Percentiles rank a stretch among this genome's conserved stretches.
These are phyloP conservation scores for Brasenia schreberi DNA, from an alignment of 164 flowering plant genomes.

Conservation along the genomic window DNA sequence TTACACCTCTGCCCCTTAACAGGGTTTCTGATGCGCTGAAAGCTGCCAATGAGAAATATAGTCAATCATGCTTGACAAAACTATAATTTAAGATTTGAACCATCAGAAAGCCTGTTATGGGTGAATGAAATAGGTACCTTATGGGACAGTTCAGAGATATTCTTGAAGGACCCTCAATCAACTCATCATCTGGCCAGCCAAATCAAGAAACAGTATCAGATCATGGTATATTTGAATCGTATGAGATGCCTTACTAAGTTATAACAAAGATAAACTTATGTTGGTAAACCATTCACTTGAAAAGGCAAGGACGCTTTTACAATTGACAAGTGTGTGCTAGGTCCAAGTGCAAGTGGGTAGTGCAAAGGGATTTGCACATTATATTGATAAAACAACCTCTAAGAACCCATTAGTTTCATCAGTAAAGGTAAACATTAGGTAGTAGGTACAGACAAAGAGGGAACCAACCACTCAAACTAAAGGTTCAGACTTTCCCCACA, in stretches of 20 bases:
- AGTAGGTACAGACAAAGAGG: too few relatives aligned
- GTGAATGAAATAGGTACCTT: slow-evolving; percentile 33
- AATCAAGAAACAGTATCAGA: neutral
- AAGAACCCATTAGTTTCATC: too few relatives aligned
- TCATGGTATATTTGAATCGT: neutral
- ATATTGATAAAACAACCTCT: too few relatives aligned
- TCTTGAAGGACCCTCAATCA: slow-evolving; percentile 77
- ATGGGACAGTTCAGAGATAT: slow-evolving; percentile 89
- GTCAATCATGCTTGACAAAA: neutral
- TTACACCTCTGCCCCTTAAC: slow-evolving; percentile 73
- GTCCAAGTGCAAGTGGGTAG: too few relatives aligned
- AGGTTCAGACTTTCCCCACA: too few relatives aligned
- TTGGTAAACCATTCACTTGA: neutral
- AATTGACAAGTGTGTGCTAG: too few relatives aligned
- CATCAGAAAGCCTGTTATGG: neutral
- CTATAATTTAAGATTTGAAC: neutral
- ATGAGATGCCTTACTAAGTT: neutral
- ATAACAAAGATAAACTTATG: neutral
- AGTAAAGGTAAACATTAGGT: too few relatives aligned
- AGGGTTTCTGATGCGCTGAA: slow-evolving; percentile 54
- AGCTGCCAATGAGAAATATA: slow-evolving; percentile 24
- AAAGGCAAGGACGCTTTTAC: too few relatives aligned
- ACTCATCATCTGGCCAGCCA: slow-evolving; percentile 45
- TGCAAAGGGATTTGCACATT: too few relatives aligned
- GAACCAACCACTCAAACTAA: too few relatives aligned